A percentile compares a stretch with the other conserved stretches of the same genome.
These are phyloP conservation scores for Hypoxylon fragiforme DNA, from an alignment of 495 filamentous ascomycete species.

Conservation along the genomic window DNA sequence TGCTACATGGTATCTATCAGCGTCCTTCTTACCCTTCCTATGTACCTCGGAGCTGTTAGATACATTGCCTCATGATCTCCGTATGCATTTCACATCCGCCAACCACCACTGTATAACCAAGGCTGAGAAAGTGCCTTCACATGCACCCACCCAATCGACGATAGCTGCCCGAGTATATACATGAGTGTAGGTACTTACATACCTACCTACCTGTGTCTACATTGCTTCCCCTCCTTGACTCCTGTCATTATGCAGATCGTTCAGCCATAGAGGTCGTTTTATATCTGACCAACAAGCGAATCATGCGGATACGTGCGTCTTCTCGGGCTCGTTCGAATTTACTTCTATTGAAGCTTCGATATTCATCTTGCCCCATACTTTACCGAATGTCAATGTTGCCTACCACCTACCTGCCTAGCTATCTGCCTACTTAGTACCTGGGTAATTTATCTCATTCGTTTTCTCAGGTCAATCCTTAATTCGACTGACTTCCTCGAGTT, in stretches of 20 bases:
- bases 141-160: conserved; percentile 17
- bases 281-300: conserved; percentile 23
- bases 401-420: no score
- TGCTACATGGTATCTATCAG: background rate
- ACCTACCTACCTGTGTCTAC: no score
- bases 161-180: conserved; percentile 11
- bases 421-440: no score
- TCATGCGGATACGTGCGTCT: conserved; percentile 24
- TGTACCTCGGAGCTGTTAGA: background rate
- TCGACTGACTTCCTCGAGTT: conserved; percentile 8
- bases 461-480: conserved; percentile 16
- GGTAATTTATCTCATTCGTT: no score
- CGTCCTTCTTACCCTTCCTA: background rate
- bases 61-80: background rate
- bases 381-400: background rate
- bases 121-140: conserved; percentile 11
- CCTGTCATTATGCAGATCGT: conserved; percentile 11
- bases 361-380: conserved; percentile 4
- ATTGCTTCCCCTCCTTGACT: conserved; percentile 3
- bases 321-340: conserved; percentile 9
- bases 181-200: no score
- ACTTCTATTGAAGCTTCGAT: conserved; percentile 10
- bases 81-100: conserved; percentile 2
- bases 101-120: conserved; percentile 6
- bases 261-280: conserved; percentile 10